Evolutionary conservation across 768 basidiomycete species (phyloP).

Genomic region (Psilocybe cyanescens): DNA sequence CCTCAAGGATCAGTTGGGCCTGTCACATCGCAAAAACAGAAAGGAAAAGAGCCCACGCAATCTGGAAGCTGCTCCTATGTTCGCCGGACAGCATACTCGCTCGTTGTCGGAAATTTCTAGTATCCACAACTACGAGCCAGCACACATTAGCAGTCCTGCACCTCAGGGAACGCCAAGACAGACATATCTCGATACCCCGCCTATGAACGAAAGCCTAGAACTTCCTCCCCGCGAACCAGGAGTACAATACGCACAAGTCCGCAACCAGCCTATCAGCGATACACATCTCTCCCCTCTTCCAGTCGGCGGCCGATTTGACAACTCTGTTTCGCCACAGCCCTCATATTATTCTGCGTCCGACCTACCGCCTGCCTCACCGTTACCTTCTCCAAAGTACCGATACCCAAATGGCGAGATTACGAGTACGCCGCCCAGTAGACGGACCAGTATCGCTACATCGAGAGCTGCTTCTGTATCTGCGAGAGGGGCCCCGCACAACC

Average conservation of each 20-base stretch:
- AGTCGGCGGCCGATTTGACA: constrained; percentile 20
- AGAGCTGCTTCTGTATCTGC: constrained; percentile 23
- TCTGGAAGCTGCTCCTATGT: constrained; percentile 75
- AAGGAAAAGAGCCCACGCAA: constrained; percentile 36
- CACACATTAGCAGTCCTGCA: constrained; percentile 34
- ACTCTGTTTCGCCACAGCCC: constrained; percentile 40
- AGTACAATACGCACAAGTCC: constrained; percentile 29
- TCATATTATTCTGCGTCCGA: constrained; percentile 79
- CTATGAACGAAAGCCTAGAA: constrained; percentile 37
- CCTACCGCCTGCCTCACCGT: constrained; percentile 63
- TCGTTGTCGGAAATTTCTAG: constrained; percentile 65
- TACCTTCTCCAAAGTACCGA: constrained; percentile 54
- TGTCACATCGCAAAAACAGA: constrained; percentile 62
- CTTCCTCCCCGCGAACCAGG: constrained; percentile 28
- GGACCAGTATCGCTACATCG: constrained; percentile 39
- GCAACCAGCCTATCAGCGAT: constrained; percentile 20
- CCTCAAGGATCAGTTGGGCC: constrained; percentile 80
- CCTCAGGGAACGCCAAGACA: constrained; percentile 39
- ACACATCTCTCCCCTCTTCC: constrained; percentile 32
- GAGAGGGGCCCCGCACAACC: constrained; percentile 20
- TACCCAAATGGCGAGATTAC: constrained; percentile 50
- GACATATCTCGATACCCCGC: constrained; percentile 52
- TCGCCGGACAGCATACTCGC: constrained; percentile 61
- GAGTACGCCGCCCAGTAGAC: constrained; percentile 44
- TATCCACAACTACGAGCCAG: constrained; percentile 53